Evolutionary conservation across 495 filamentous ascomycete species (phyloP).

Genomic region (Penicillium simplicissimum): DNA sequence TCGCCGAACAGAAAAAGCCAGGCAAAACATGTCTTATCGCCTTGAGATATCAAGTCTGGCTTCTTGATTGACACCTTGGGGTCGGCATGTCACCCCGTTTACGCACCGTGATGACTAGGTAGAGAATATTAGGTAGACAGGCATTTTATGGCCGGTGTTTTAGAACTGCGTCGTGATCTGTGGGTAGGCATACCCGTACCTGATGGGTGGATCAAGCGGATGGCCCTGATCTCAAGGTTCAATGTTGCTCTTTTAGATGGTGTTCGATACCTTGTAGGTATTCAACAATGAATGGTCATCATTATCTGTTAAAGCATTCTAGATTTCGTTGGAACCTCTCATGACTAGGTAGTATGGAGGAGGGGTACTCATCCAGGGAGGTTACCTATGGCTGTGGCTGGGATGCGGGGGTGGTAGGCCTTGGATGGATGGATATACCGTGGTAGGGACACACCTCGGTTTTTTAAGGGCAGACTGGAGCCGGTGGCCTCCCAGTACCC

Average conservation of each 20-base stretch:
- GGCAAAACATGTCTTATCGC: neutral
- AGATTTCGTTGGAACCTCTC: too few species aligned
- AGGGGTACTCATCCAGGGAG: too few species aligned
- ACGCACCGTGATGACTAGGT: slow-evolving; percentile 18
- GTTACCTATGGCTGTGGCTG: too few species aligned
- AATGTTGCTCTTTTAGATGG: neutral
- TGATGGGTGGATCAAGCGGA: neutral
- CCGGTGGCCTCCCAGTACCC: too few species aligned
- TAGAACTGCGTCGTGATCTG: neutral
- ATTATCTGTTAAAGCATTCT: too few species aligned
- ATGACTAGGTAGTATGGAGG: too few species aligned
- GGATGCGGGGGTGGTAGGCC: too few species aligned
- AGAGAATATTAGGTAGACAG: slow-evolving; percentile 17
- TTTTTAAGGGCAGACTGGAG: too few species aligned
- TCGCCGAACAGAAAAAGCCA: slow-evolving; percentile 12
- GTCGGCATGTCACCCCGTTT: slow-evolving; percentile 1
- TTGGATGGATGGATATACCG: too few species aligned
- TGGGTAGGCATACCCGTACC: neutral
- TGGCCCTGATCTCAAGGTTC: neutral
- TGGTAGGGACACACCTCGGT: too few species aligned
- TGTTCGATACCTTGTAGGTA: neutral
- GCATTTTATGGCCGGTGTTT: neutral
- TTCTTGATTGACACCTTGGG: slow-evolving; percentile 2
- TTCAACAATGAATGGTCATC: neutral
- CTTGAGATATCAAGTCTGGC: neutral